These are phyloP conservation scores for Aspergillus heteromorphus DNA, from an alignment of 495 filamentous ascomycete species.

Conservation along the genomic window DNA sequence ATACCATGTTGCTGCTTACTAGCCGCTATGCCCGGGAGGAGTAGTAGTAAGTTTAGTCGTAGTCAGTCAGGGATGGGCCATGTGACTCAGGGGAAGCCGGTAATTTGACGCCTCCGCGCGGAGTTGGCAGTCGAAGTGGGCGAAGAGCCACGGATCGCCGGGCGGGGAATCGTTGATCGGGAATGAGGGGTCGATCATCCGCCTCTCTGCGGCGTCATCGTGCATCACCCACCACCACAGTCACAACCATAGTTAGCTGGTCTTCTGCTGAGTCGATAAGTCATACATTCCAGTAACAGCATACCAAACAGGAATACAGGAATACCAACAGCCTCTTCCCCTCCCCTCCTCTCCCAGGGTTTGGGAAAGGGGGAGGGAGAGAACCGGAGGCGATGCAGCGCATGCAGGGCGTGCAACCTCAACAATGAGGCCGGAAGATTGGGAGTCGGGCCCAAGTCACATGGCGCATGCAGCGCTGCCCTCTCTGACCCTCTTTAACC, in stretches of 20 bases:
- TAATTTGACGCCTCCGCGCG: neutral
- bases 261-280: too few species aligned
- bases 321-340: too few species aligned
- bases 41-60: neutral
- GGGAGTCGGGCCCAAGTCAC: neutral
- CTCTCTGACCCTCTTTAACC: neutral
- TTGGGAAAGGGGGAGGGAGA: too few species aligned
- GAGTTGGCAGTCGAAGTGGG: too few species aligned
- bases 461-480: constrained; percentile 7
- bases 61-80: neutral
- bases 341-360: too few species aligned
- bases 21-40: too few species aligned
- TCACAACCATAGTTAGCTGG: too few species aligned
- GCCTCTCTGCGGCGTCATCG: neutral
- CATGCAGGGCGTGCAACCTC: neutral
- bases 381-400: too few species aligned
- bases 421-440: constrained; percentile 9
- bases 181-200: constrained; percentile 3
- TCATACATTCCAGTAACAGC: too few species aligned
- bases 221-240: neutral
- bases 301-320: too few species aligned
- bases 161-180: neutral
- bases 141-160: neutral
- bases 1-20: constrained; percentile 25
- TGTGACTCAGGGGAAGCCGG: neutral